These are phyloP conservation scores for Cryptococcus sp. DNA, from an alignment of 1,284 basidiomycete genomes.

Conservation along the genomic window DNA sequence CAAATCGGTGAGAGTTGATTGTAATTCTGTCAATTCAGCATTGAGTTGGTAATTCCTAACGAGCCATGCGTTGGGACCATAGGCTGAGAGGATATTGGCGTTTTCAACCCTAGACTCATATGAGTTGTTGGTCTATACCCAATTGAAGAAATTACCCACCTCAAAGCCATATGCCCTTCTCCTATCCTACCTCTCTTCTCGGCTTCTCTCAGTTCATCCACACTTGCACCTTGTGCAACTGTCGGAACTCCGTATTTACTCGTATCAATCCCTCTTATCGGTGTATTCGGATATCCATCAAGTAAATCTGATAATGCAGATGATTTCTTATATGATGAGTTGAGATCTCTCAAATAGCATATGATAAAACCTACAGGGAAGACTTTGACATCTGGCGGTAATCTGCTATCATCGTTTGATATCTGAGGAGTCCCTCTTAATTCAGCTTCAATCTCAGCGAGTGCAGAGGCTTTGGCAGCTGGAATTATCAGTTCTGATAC, in stretches of 20 bases:
- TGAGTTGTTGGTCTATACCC: neutral
- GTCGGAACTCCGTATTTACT: slow-evolving; percentile 72
- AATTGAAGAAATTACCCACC: slow-evolving; percentile 51
- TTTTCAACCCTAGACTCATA: slow-evolving; percentile 66
- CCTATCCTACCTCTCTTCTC: slow-evolving; percentile 77
- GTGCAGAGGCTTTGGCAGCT: slow-evolving; percentile 36
- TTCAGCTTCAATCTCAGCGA: slow-evolving; percentile 45
- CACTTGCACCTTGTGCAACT: slow-evolving; percentile 57
- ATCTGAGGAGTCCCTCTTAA: slow-evolving; percentile 31
- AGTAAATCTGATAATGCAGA: slow-evolving; percentile 60
- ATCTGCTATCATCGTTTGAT: slow-evolving; percentile 57
- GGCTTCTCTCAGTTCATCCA: slow-evolving; percentile 73
- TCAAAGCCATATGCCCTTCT: slow-evolving; percentile 80
- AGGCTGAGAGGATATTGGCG: slow-evolving; percentile 73
- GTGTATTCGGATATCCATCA: slow-evolving; percentile 56
- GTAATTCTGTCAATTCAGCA: slow-evolving; percentile 66
- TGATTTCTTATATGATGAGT: slow-evolving; percentile 28
- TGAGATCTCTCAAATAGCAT: neutral
- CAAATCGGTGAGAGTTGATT: slow-evolving; percentile 65
- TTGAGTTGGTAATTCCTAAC: slow-evolving; percentile 85
- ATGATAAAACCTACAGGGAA: slow-evolving; percentile 27
- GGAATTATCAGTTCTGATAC: neutral
- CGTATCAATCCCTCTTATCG: slow-evolving; percentile 67
- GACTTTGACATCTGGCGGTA: slow-evolving; percentile 61
- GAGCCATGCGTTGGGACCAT: slow-evolving; percentile 86